Evolutionary conservation across 2,329 filamentous ascomycete genomes (phyloP).

Genomic region (Verticillium zaregamsianum): DNA sequence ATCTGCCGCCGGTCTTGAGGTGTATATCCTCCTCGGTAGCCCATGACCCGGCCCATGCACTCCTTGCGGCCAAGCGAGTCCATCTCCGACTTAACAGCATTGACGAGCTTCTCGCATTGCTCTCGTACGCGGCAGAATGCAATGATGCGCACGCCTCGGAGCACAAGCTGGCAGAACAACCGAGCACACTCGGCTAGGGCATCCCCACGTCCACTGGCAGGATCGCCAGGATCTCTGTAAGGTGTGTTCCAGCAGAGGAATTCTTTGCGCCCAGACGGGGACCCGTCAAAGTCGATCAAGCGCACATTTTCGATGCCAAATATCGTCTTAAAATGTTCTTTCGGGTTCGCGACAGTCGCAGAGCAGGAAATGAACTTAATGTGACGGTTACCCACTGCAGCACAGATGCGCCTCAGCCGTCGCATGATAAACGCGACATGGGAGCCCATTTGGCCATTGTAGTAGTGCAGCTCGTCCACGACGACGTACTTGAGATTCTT

Average conservation of each 20-base stretch:
- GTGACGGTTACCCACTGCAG: conserved; percentile 78
- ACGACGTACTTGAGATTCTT: conserved; percentile 88
- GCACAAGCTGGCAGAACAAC: conserved; percentile 83
- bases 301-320: conserved; percentile 81
- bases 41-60: conserved; percentile 79
- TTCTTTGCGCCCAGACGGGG: conserved; percentile 87
- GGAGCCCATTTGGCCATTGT: conserved; percentile 90
- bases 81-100: conserved; percentile 75
- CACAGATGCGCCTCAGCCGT: conserved; percentile 79
- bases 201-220: conserved; percentile 79
- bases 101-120: conserved; percentile 80
- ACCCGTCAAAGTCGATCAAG: conserved; percentile 86
- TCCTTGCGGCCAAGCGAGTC: conserved; percentile 68
- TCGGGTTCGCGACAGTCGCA: conserved; percentile 89
- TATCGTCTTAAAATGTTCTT: conserved; percentile 89
- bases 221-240: conserved; percentile 83
- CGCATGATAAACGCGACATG: conserved; percentile 96
- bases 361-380: conserved; percentile 95
- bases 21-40: conserved; percentile 92
- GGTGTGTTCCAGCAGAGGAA: conserved; percentile 98
- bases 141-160: conserved; percentile 86
- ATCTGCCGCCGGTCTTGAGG: conserved; percentile 84
- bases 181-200: conserved; percentile 81
- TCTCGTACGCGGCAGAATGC: conserved; percentile 87
- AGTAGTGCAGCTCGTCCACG: conserved; percentile 88